A percentile compares a stretch with the other conserved stretches of the same genome.
Conservation (phyloP, 345 rosid genomes). For the Hibiscus trionum region DNA sequence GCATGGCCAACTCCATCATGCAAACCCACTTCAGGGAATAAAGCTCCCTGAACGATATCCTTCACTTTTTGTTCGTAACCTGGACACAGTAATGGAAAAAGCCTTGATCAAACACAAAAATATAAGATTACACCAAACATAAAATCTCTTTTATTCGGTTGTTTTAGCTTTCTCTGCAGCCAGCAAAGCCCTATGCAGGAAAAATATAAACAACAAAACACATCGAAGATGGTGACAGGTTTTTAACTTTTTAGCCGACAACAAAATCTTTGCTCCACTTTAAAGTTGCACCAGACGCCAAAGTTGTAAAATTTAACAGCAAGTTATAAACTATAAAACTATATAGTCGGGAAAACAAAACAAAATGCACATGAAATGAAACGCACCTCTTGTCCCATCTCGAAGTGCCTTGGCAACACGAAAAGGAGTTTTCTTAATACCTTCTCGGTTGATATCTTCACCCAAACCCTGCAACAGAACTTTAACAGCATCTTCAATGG, state of each 20-base stretch:
- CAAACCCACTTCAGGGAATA: slow-evolving; percentile 86
- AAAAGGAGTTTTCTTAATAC: slow-evolving; percentile 79
- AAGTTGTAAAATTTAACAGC: too few relatives aligned
- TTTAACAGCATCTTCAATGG: slow-evolving; percentile 78
- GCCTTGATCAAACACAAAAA: not conserved
- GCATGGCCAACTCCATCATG: slow-evolving; percentile 65
- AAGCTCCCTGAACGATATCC: slow-evolving; percentile 77
- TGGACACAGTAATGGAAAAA: slow-evolving; percentile 19
- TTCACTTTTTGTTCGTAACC: slow-evolving; percentile 68
- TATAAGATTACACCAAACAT: not conserved
- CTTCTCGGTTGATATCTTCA: slow-evolving; percentile 79
- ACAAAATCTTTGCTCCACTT: too few relatives aligned
- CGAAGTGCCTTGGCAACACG: slow-evolving; percentile 94
- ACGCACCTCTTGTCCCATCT: slow-evolving; percentile 72
- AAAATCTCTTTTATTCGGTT: too few relatives aligned
- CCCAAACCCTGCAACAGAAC: slow-evolving; percentile 71
- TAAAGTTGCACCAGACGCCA: too few relatives aligned
- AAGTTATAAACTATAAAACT: not conserved
- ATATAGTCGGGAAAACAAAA: not conserved
- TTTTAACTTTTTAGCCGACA: too few relatives aligned
- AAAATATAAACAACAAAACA: too few relatives aligned
- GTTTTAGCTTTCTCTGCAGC: too few relatives aligned
- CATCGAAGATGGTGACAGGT: too few relatives aligned
- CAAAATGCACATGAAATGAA: not conserved
- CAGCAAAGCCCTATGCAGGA: too few relatives aligned